phyloP scores from a whole-genome alignment of 192 early-diverging fungal species.

The Coemansia sp. region DNA sequence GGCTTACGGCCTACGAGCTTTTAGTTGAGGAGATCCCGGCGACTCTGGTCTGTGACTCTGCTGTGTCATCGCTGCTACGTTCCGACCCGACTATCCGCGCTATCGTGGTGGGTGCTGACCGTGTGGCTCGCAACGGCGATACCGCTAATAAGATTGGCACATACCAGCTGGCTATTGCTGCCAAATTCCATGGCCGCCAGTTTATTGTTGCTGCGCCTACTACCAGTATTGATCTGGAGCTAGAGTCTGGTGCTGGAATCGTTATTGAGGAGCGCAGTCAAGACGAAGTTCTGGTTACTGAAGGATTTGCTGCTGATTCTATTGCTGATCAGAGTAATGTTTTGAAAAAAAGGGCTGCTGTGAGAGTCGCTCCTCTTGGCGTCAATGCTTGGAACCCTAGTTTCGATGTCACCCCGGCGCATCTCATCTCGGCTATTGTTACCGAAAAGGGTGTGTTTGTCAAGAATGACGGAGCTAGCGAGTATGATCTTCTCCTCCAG shows the following conservation, averaged over 20 bases:
- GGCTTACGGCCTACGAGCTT: slow-evolving; percentile 95
- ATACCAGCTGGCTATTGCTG: slow-evolving; percentile 95
- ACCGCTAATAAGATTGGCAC: slow-evolving; percentile 99
- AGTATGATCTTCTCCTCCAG: slow-evolving; percentile 65
- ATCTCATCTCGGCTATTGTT: slow-evolving; percentile 86
- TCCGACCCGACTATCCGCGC: slow-evolving; percentile 68
- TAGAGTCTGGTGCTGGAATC: slow-evolving; percentile 72
- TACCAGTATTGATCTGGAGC: slow-evolving; percentile 86
- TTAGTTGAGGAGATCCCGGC: slow-evolving; percentile 90
- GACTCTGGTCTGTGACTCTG: slow-evolving; percentile 90
- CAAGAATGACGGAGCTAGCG: slow-evolving; percentile 52
- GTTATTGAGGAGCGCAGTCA: slow-evolving; percentile 83
- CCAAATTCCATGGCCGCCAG: slow-evolving; percentile 76
- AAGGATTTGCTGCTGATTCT: slow-evolving; percentile 14
- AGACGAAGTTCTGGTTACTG: slow-evolving; percentile 72
- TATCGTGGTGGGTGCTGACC: slow-evolving; percentile 95
- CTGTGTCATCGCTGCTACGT: slow-evolving; percentile 82
- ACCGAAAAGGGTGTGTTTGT: slow-evolving; percentile 87
- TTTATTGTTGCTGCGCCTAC: slow-evolving; percentile 98
- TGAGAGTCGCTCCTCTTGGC: slow-evolving; percentile 82
- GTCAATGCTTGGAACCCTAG: slow-evolving; percentile 96
- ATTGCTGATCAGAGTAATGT: slow-evolving; percentile 57
- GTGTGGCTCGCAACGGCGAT: slow-evolving; percentile 96
- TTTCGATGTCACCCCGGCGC: slow-evolving; percentile 93
- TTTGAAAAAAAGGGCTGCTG: slow-evolving; percentile 55